A percentile compares a stretch with the other conserved stretches of the same genome.
phyloP scores from a whole-genome alignment of 176 grass and related monocot species.

The Triticum aestivum region IWGSC_CS_RefSeq_v2.1 NC_057799.1:637095296-637095795 shows the following conservation, averaged over 20 bases:
- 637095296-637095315: no score
- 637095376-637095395: no score
- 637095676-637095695: neutral
- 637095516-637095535: neutral
- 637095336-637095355: no score
- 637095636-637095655: neutral
- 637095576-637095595: neutral
- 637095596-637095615: neutral
- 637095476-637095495: slow-evolving; percentile 9
- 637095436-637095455: neutral
- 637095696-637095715: slow-evolving; percentile 8
- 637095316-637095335: no score
- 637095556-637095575: neutral
- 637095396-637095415: neutral
- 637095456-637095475: neutral
- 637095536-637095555: neutral
- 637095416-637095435: neutral
- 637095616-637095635: neutral
- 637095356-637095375: no score
- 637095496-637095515: neutral
- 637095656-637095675: neutral
- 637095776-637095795: neutral
- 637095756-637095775: neutral
- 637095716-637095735: neutral
- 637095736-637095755: neutral